Percentiles rank a stretch among this genome's conserved stretches.
Conservation (phyloP, 768 basidiomycete genomes). For the Obba rivulosa region DNA sequence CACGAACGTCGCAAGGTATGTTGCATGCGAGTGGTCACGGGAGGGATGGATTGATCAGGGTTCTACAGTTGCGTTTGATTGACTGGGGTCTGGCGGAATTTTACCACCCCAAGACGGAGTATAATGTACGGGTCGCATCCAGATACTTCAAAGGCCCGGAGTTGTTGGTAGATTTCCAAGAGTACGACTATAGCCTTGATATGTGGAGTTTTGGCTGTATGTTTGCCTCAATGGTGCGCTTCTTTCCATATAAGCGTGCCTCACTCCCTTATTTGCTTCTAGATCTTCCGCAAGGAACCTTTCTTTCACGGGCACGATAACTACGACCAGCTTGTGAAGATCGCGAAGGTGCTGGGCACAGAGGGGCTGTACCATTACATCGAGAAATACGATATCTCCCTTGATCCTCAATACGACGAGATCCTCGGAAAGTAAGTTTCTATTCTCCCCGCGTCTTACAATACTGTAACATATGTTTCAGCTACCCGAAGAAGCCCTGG, state of each 20-base stretch:
- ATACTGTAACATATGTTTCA: constrained; percentile 22
- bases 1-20: constrained; percentile 89
- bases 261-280: background rate
- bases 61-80: constrained; percentile 78
- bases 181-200: constrained; percentile 96
- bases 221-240: constrained; percentile 93
- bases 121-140: constrained; percentile 96
- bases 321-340: constrained; percentile 97
- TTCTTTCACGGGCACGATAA: constrained; percentile 99
- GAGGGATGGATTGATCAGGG: background rate
- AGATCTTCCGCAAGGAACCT: constrained; percentile 99
- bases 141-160: constrained; percentile 99
- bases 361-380: constrained; percentile 91
- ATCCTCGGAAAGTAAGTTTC: constrained; percentile 70
- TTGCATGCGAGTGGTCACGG: background rate
- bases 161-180: constrained; percentile 94
- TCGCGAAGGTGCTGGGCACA: constrained; percentile 94
- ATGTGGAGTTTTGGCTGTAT: constrained; percentile 99
- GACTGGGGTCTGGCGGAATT: constrained; percentile 99
- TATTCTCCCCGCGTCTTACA: background rate
- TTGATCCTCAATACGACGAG: constrained; percentile 95
- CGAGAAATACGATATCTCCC: constrained; percentile 92
- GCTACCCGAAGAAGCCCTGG: constrained; percentile 94
- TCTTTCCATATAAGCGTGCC: background rate
- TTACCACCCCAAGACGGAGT: constrained; percentile 95